Evolutionary conservation across 768 basidiomycete genomes (phyloP).

Genomic region (Mycena latifolia): DNA sequence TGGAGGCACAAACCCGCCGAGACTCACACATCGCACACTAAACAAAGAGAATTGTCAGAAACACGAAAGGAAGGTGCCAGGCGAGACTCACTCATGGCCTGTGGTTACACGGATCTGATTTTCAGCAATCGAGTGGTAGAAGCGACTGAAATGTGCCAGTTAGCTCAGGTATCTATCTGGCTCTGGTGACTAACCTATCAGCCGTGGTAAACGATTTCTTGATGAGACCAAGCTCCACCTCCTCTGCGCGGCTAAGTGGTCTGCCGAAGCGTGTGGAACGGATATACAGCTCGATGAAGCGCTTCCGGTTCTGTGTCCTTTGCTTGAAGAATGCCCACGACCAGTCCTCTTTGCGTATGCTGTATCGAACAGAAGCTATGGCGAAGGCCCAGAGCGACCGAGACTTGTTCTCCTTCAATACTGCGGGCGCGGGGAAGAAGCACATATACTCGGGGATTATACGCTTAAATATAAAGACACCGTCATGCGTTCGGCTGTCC

Average conservation of each 20-base stretch:
- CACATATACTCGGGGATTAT: constrained; percentile 41
- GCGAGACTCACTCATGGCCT: constrained; percentile 40
- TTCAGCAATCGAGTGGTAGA: constrained; percentile 27
- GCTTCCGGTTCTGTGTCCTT: constrained; percentile 42
- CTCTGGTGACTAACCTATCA: constrained; percentile 35
- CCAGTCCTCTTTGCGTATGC: constrained; percentile 40
- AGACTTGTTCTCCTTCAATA: constrained; percentile 39
- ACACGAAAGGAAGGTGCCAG: background rate
- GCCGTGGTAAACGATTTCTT: constrained; percentile 37
- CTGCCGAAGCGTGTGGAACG: constrained; percentile 38
- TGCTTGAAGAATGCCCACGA: constrained; percentile 47
- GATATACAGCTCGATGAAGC: constrained; percentile 44
- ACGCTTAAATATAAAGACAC: constrained; percentile 44
- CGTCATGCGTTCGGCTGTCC: constrained; percentile 34
- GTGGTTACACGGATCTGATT: constrained; percentile 35
- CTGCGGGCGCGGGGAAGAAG: constrained; percentile 42
- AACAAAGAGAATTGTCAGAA: background rate
- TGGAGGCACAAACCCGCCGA: background rate
- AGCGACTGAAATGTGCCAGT: background rate
- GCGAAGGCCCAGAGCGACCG: constrained; percentile 50
- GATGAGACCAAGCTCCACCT: constrained; percentile 35
- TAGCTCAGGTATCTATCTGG: no score
- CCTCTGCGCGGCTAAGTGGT: constrained; percentile 32
- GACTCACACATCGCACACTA: constrained; percentile 24
- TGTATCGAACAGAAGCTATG: constrained; percentile 36